A percentile compares a stretch with the other conserved stretches of the same genome.
Evolutionary conservation across 352 stramenopile genomes (phyloP).

Genomic region (Phytophthora citricola): DNA sequence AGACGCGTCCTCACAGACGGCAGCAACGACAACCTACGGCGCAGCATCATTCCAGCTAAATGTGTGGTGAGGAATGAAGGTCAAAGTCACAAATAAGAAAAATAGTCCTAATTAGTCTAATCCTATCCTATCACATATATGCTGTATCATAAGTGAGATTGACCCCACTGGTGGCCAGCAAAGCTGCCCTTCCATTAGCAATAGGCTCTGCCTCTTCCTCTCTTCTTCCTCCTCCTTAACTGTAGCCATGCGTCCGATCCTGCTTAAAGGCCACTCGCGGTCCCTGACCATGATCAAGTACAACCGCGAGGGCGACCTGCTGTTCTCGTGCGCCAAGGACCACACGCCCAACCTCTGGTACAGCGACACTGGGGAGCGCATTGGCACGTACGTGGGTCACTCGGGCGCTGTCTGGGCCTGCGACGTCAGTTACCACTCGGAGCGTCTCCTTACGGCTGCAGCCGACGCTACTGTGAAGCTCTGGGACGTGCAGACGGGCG

Average conservation of each 20-base stretch:
- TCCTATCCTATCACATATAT: not conserved
- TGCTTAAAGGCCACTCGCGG: constrained; percentile 99
- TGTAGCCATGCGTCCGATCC: constrained; percentile 93
- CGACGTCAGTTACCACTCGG: constrained; percentile 94
- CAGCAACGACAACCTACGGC: not conserved
- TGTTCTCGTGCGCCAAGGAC: constrained; percentile 98
- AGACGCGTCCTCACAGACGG: not conserved
- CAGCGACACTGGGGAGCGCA: constrained; percentile 95
- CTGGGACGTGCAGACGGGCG: constrained; percentile 92
- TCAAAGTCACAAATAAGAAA: too few relatives aligned
- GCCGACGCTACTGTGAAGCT: constrained; percentile 94
- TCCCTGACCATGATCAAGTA: constrained; percentile 99
- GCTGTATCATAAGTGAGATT: too few relatives aligned
- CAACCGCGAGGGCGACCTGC: constrained; percentile 98
- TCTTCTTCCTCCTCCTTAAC: constrained; percentile 1
- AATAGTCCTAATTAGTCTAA: constrained; percentile 1
- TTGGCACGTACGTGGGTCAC: constrained; percentile 97
- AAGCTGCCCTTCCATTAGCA: not conserved
- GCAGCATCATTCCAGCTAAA: not conserved
- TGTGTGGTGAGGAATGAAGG: not conserved
- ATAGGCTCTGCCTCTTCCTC: not conserved
- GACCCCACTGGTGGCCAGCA: constrained; percentile 23
- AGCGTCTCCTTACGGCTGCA: constrained; percentile 95
- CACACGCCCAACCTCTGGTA: constrained; percentile 97
- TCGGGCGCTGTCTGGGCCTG: constrained; percentile 97